Evolutionary conservation across 352 stramenopile species (phyloP), one percentile per base, ranked within the genome.

Genomic region (Blastocystis sp.): DNA sequence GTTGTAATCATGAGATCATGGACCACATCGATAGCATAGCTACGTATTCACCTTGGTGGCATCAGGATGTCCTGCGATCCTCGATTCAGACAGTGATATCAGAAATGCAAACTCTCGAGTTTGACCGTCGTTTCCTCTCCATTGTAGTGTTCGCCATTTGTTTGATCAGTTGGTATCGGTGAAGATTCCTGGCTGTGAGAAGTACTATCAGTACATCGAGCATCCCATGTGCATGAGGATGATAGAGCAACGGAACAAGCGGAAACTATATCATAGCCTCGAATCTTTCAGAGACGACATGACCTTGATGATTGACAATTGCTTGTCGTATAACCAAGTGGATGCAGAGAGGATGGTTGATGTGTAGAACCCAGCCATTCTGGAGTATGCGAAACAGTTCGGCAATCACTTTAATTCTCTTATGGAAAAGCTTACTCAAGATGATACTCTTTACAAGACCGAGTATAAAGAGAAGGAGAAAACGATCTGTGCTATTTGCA

Each of bases 211-310:
- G 16, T 13, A 37, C 4, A 47, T 85, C 37, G n/a, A 43, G n/a
- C 93, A 94, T 16, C 94, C 94, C 0, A 96, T 96, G 93, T 94
- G 96, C 79, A 79, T 96, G 16, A 93, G 93, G 0, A 95, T 93
- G 26, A 93, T 96, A 9, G 95, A 96, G 90, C 95, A 95, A 92
- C 95, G 95, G 81, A 87, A 95, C n/a, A 93, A 95, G 69, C 91
- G 90, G 53, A 93, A 93, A 6, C 82, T 94, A 8, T 96, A 96
- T 91, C 95, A 95, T 88, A 93, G 95, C 79, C 91, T 93, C 16
- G 92, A 95, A 41, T 92, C 95, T 79, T 95, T 96, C 89, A 93
- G 93, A 20, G 24, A 88, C 4, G 94, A 96, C 53, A 93, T 96
- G 18, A 92, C 93, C 0, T 91, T 93, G 56, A 95, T 93, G 50